Evolutionary conservation across 495 filamentous ascomycete genomes (phyloP).

Genomic region (Evernia prunastri): DNA sequence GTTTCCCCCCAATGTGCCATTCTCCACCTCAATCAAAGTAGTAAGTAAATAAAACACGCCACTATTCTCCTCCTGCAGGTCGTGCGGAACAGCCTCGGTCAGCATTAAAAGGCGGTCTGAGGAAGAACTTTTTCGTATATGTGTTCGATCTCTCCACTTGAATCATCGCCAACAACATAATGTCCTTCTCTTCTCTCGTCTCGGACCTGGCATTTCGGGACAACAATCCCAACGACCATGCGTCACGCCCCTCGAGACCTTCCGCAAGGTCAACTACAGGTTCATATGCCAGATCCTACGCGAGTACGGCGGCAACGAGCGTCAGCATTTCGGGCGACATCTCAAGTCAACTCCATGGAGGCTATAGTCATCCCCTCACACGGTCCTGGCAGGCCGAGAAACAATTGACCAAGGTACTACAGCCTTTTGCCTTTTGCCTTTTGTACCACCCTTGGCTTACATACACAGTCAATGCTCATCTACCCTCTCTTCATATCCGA

Average conservation of each 20-base stretch:
- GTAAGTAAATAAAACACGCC: neutral
- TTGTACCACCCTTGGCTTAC: conserved; percentile 5
- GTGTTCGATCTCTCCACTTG: neutral
- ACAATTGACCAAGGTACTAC: conserved; percentile 85
- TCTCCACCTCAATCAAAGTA: neutral
- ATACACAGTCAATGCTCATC: conserved; percentile 83
- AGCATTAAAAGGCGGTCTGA: neutral
- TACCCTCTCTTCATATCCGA: conserved; percentile 97
- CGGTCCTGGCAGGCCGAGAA: conserved; percentile 93
- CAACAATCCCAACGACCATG: conserved; percentile 47
- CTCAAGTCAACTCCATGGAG: conserved; percentile 88
- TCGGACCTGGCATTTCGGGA: conserved; percentile 75
- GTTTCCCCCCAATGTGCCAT: neutral
- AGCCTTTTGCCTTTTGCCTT: neutral
- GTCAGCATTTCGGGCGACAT: conserved; percentile 91
- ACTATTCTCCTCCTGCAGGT: neutral
- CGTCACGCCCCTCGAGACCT: conserved; percentile 33
- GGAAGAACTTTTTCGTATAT: neutral
- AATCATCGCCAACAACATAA: conserved; percentile 34
- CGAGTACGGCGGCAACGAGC: conserved; percentile 86
- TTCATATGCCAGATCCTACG: conserved; percentile 55
- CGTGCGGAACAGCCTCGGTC: neutral
- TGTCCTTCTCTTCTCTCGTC: conserved; percentile 90
- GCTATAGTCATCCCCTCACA: conserved; percentile 87
- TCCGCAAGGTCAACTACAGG: conserved; percentile 46